Evolutionary conservation across 1,284 basidiomycete genomes (phyloP), one percentile per base, ranked within the genome.

Genomic region (Ceratobasidium sp.): DNA sequence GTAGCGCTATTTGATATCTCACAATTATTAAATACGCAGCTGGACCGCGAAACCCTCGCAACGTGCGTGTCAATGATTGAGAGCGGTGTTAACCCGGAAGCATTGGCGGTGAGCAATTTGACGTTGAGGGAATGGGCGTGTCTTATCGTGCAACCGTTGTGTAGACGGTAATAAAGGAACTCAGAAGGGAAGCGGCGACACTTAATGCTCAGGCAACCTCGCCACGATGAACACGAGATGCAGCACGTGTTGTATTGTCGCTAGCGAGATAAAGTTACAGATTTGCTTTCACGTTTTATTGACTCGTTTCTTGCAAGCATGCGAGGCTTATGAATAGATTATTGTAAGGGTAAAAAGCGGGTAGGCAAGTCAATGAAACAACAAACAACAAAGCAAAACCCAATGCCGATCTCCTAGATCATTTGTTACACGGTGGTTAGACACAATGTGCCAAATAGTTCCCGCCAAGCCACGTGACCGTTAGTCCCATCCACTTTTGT

Each of bases 51-150:
- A 77, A 93, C 92, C 1, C 85, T 95, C 16, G 90, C 89, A 28
- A 92, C 89, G 6, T 94, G 92, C 78, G 87, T 94, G 18, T 86
- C 88, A 72, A 88, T 95, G 87, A 92, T 95, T 77, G 93, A 95
- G 79, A 89, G 87, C 75, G 93, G 93, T 5, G 91, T 91, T 48
- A 93, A 93, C 77, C 91, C 93, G 3, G 92, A 94, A 77, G 93
- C 93, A 1, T 83, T 95, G 60, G 93, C 93, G 76, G 93, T 94
- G 78, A 75, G 89, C 85, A 28, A 32, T 21, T 58, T 3, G 16
- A 28, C 26, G 4, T 23, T 53, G 18, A 16, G 39, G 21, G 10
- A 41, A 36, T 28, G 34, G 6, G 41, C 18, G 41, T 12, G 16
- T 58, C 53, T 23, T 26, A 45, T 50, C n/a, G n/a, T 3, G 32